A percentile compares a stretch with the other conserved stretches of the same genome.
phyloP scores from a whole-genome alignment of 2,329 filamentous ascomycete species.

The Teratosphaeriaceae sp. region DNA sequence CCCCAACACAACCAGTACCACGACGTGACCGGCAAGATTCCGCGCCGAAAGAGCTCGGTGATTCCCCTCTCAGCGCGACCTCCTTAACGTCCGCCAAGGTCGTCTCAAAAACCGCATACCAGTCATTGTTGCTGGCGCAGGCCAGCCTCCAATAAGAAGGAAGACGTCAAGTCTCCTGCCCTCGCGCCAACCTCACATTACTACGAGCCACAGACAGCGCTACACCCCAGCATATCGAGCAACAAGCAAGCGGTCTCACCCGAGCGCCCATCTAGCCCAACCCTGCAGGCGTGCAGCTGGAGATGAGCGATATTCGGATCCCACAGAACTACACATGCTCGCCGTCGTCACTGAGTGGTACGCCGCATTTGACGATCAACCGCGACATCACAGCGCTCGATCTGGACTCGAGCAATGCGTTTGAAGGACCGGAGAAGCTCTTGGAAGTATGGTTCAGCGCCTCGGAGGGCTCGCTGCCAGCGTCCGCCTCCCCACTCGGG shows the following conservation, averaged over 20 bases:
- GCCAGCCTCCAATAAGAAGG: constrained; percentile 64
- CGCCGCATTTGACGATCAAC: constrained; percentile 92
- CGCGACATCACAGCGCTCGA: constrained; percentile 79
- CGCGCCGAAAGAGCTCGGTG: constrained; percentile 73
- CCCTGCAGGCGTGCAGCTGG: constrained; percentile 39
- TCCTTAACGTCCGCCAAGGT: constrained; percentile 77
- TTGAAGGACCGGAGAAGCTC: constrained; percentile 97
- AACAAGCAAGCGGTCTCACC: neutral
- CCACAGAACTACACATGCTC: constrained; percentile 69
- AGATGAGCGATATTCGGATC: constrained; percentile 80
- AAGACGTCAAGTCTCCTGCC: constrained; percentile 84
- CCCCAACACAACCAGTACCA: constrained; percentile 51
- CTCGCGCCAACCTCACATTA: constrained; percentile 88
- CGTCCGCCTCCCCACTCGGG: constrained; percentile 64
- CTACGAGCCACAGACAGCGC: constrained; percentile 97
- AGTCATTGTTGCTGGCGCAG: constrained; percentile 71
- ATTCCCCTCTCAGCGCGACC: constrained; percentile 77
- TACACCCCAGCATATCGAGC: constrained; percentile 48
- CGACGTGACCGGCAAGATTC: constrained; percentile 82
- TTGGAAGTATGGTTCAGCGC: constrained; percentile 97
- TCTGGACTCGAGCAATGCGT: constrained; percentile 90
- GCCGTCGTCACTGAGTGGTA: constrained; percentile 69
- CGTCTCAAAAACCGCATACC: constrained; percentile 43
- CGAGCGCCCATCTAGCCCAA: too few relatives aligned
- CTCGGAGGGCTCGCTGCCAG: constrained; percentile 64